Evolutionary conservation across 2,329 filamentous ascomycete genomes (phyloP), one percentile per base, ranked within the genome.

Genomic region (Penicillium olsonii): DNA sequence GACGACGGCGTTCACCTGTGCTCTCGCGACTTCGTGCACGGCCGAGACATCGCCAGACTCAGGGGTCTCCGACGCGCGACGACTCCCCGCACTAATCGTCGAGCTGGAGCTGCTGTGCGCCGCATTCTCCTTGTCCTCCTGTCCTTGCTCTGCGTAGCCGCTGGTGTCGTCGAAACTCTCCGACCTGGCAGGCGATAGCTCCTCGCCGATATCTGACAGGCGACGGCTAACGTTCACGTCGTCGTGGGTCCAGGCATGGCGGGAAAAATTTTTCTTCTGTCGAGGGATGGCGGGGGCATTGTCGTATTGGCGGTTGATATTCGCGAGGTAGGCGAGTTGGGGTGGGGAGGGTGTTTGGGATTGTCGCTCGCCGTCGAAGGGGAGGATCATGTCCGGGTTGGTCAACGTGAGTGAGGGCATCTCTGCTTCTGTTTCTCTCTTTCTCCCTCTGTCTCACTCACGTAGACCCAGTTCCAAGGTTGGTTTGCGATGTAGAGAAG

Each of bases 341-440:
- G 65, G 78, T 74, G 67, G 78, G 76, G 65, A 80, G 72, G 68
- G 76, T 68, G 69, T 76, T 57, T 68, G 81, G 67, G 68, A 66
- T 59, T 70, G 64, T 59, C 69, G 70, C 52, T 70, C 68, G 55
- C 84, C 82, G 64, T 86, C 84, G 67, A 87, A 85, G 53, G 92
- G 92, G 44, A 96, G 76, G 63, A 96, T 95, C 90, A 96, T 92
- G 69, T 95, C 92, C 44, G 91, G 90, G 70, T 96, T 95, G 48
- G 90, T 95, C 63, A 96, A 77, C 2, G 92, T 95, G 39, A 92
- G 92, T 52, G 90, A 95, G 11, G 84, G 84, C 56, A 87, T 85
- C 37, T 64, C 60, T 19, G 7, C 34, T 11, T 34, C 18, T 31
- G 18, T 37, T 17, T 45, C 46, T 45, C 46, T 45, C 35, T 35